These are phyloP conservation scores for Artomyces pyxidatus DNA, from an alignment of 768 basidiomycete genomes.

Conservation along the genomic window DNA sequence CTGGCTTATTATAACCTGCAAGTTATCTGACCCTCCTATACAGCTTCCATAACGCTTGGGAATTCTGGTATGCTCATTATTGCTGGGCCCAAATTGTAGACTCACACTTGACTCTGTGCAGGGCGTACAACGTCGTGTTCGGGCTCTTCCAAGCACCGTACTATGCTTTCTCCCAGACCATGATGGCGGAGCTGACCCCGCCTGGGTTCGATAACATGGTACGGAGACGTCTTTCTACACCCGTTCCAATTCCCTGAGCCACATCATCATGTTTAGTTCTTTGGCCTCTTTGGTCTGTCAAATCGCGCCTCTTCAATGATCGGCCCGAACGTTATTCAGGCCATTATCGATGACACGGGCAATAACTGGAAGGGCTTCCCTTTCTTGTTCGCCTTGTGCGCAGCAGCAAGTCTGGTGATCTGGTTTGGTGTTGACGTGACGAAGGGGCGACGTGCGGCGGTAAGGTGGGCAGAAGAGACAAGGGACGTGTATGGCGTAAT, in stretches of 20 bases:
- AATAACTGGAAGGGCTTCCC: conserved; percentile 82
- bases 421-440: conserved; percentile 52
- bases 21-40: too few relatives aligned
- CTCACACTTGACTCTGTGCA: conserved; percentile 19
- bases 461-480: conserved; percentile 28
- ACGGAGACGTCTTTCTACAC: conserved; percentile 1
- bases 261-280: conserved; percentile 45
- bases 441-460: conserved; percentile 31
- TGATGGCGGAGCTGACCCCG: conserved; percentile 86
- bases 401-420: conserved; percentile 58
- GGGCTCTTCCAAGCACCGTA: conserved; percentile 83
- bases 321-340: conserved; percentile 80
- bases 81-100: too few relatives aligned
- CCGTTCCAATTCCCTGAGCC: neutral
- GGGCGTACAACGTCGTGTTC: conserved; percentile 74
- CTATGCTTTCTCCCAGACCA: conserved; percentile 79
- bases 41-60: conserved; percentile 76
- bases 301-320: conserved; percentile 84
- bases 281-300: conserved; percentile 78
- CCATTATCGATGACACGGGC: conserved; percentile 64
- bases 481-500: neutral
- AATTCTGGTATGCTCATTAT: conserved; percentile 66
- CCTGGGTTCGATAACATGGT: conserved; percentile 84
- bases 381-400: conserved; percentile 70
- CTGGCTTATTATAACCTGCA: too few relatives aligned